These are phyloP conservation scores for Tympanopsis confertula DNA, from an alignment of 2,329 filamentous ascomycete species.

Conservation along the genomic window DNA sequence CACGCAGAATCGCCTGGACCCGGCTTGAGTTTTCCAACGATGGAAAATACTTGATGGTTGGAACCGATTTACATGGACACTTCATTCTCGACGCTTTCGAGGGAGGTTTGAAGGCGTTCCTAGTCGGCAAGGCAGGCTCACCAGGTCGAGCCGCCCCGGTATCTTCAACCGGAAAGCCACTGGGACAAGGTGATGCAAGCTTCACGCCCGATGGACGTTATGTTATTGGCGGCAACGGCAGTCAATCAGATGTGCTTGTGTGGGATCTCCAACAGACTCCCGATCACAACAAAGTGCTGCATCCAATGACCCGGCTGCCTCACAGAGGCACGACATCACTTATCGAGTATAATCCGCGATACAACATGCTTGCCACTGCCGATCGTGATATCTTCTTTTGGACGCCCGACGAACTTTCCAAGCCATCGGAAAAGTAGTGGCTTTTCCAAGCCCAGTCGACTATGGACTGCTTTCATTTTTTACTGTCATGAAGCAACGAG, in stretches of 20 bases:
- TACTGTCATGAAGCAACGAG: no score
- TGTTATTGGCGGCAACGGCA: constrained; percentile 62
- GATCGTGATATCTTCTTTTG: constrained; percentile 76
- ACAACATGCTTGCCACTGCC: constrained; percentile 82
- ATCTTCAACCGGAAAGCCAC: background rate
- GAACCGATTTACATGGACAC: constrained; percentile 74
- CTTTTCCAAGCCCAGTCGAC: no score
- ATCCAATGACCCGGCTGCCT: constrained; percentile 52
- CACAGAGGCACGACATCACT: constrained; percentile 61
- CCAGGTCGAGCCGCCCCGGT: constrained; percentile 40
- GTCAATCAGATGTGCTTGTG: constrained; percentile 59
- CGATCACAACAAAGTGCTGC: constrained; percentile 43
- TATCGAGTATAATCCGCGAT: constrained; percentile 79
- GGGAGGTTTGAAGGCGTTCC: constrained; percentile 65
- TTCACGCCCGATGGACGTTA: constrained; percentile 85
- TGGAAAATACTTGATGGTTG: constrained; percentile 73
- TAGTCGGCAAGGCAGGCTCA: constrained; percentile 45
- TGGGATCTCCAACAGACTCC: constrained; percentile 67
- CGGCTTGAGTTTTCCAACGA: constrained; percentile 94
- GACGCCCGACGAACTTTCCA: constrained; percentile 43
- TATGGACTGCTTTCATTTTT: no score
- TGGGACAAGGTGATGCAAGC: constrained; percentile 57
- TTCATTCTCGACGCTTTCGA: constrained; percentile 90
- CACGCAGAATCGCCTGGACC: constrained; percentile 61
- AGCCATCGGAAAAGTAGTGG: background rate